Evolutionary conservation across 768 basidiomycete species (phyloP).

Genomic region (Naganishia kalamii): DNA sequence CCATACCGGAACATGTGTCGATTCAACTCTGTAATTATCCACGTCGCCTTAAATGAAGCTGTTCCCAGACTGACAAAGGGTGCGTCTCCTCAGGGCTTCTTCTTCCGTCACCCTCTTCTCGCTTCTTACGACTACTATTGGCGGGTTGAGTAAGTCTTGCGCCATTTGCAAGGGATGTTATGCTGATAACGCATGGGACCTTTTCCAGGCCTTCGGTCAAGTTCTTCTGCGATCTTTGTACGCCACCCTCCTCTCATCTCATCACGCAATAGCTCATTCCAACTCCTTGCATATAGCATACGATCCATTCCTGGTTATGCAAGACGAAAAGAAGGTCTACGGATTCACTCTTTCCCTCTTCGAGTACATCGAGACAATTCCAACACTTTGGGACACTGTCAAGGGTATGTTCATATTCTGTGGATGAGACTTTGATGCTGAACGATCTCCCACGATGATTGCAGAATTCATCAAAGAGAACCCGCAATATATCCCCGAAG

Average conservation of each 20-base stretch:
- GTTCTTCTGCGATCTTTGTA: conserved; percentile 63
- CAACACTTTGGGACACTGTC: conserved; percentile 68
- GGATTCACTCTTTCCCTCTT: conserved; percentile 75
- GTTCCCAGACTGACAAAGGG: not conserved
- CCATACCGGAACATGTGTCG: conserved; percentile 91
- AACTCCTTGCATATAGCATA: conserved; percentile 46
- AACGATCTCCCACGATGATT: not conserved
- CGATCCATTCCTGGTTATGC: conserved; percentile 77
- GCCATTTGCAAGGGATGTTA: not conserved
- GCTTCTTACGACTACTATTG: conserved; percentile 78
- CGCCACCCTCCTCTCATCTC: conserved; percentile 17
- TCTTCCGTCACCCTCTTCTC: conserved; percentile 72
- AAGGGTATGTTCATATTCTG: conserved; percentile 52
- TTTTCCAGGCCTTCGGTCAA: conserved; percentile 62
- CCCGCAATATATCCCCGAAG: conserved; percentile 57
- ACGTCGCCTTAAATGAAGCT: not conserved
- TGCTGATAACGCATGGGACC: conserved; percentile 9
- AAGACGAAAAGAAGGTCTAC: conserved; percentile 73
- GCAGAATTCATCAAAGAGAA: conserved; percentile 63
- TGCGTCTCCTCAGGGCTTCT: conserved; percentile 77
- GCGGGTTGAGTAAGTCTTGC: conserved; percentile 68
- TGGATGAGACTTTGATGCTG: not conserved
- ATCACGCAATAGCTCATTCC: not conserved
- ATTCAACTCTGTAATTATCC: conserved; percentile 69
- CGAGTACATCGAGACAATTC: conserved; percentile 74